Percentiles rank a stretch among this genome's conserved stretches.
These are phyloP conservation scores for Daldinia sp. DNA, from an alignment of 2,329 filamentous ascomycete species.

Conservation along the genomic window DNA sequence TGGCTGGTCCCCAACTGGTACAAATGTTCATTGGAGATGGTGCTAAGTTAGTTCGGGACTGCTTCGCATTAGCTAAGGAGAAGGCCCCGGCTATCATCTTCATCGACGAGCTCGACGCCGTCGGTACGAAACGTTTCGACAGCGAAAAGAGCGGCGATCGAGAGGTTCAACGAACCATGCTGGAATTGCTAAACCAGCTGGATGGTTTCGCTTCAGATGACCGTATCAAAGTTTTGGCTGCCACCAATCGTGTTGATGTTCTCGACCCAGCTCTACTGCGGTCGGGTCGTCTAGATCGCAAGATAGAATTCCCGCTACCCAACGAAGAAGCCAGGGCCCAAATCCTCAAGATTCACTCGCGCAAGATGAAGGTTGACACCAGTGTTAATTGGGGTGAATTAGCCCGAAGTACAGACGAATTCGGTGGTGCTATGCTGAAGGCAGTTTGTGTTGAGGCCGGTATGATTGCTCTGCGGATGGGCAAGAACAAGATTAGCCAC, in stretches of 20 bases:
- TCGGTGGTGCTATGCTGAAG: conserved; percentile 97
- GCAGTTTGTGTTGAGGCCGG: conserved; percentile 98
- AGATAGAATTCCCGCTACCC: conserved; percentile 97
- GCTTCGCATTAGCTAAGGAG: conserved; percentile 96
- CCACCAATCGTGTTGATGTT: conserved; percentile 94
- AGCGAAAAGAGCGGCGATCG: conserved; percentile 97
- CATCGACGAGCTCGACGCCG: conserved; percentile 96
- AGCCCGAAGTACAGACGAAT: conserved; percentile 96
- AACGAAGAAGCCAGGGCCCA: conserved; percentile 98
- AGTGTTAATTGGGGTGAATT: conserved; percentile 95
- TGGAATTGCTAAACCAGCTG: conserved; percentile 97
- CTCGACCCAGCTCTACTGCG: conserved; percentile 90
- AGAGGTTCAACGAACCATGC: conserved; percentile 98
- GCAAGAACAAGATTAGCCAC: conserved; percentile 95
- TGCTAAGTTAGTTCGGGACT: conserved; percentile 96
- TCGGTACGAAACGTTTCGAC: conserved; percentile 99
- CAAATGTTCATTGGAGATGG: conserved; percentile 99
- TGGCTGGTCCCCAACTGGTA: conserved; percentile 95
- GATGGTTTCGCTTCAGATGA: conserved; percentile 98
- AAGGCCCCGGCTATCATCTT: conserved; percentile 99
- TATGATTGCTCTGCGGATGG: conserved; percentile 96
- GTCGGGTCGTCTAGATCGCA: conserved; percentile 91
- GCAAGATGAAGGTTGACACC: conserved; percentile 97
- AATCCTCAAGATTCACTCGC: conserved; percentile 95
- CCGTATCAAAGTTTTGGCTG: conserved; percentile 93